Evolutionary conservation across 495 filamentous ascomycete species (phyloP).

Genomic region (Mycothermus thermophilus): DNA sequence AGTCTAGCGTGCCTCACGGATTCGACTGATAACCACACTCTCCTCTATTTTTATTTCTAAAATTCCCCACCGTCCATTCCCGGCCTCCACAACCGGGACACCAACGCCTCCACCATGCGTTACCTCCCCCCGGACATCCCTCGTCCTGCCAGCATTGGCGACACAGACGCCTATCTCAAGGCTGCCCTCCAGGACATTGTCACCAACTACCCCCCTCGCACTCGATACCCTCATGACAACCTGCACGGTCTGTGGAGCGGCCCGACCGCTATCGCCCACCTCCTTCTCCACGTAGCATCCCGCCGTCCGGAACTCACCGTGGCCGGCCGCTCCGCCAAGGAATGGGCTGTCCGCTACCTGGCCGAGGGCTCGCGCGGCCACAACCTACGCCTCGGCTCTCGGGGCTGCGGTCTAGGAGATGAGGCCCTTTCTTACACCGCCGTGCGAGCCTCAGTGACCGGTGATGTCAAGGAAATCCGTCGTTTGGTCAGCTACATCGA

Average conservation of each 20-base stretch:
- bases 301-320: slow-evolving; percentile 34
- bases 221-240: slow-evolving; percentile 12
- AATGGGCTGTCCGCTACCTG: slow-evolving; percentile 38
- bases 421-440: slow-evolving; percentile 42
- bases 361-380: slow-evolving; percentile 24
- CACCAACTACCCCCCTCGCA: slow-evolving; percentile 17
- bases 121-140: slow-evolving; percentile 1
- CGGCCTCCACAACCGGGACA: too few relatives aligned
- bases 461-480: slow-evolving; percentile 27
- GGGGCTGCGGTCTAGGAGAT: slow-evolving; percentile 39
- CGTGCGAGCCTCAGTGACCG: slow-evolving; percentile 33
- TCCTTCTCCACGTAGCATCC: slow-evolving; percentile 40
- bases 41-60: too few relatives aligned
- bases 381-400: slow-evolving; percentile 13
- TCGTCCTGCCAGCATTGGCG: slow-evolving; percentile 2
- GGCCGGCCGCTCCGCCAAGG: slow-evolving; percentile 24
- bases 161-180: slow-evolving; percentile 10
- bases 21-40: too few relatives aligned
- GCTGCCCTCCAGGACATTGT: slow-evolving; percentile 22
- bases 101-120: background rate
- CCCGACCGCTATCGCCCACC: slow-evolving; percentile 44
- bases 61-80: too few relatives aligned
- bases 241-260: slow-evolving; percentile 43
- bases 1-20: too few relatives aligned
- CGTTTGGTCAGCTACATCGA: slow-evolving; percentile 31